Conservation (phyloP, 2,329 filamentous ascomycete genomes). For the Talaromyces sp. region DNA sequence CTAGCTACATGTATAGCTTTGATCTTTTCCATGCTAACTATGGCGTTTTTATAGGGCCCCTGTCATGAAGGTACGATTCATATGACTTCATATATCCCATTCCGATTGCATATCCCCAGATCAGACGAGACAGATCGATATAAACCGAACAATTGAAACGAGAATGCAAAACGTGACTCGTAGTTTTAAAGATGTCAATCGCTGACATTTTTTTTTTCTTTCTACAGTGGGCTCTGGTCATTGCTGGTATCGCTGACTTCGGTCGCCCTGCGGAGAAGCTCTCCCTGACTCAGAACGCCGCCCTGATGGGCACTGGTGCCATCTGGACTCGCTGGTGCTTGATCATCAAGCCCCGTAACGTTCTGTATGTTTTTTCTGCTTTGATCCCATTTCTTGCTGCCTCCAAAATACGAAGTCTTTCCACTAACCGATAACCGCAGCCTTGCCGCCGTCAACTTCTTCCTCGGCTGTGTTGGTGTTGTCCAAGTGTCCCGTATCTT, state of each 20-base stretch:
- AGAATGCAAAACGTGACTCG: neutral
- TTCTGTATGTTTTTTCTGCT: slow-evolving; percentile 65
- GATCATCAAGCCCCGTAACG: slow-evolving; percentile 91
- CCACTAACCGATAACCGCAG: slow-evolving; percentile 45
- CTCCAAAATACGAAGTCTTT: neutral
- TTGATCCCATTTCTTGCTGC: neutral
- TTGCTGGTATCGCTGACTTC: slow-evolving; percentile 91
- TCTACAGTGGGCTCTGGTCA: slow-evolving; percentile 80
- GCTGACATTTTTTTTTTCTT: slow-evolving; percentile 6
- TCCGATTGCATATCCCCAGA: neutral
- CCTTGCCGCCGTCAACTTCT: slow-evolving; percentile 96
- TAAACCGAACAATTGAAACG: neutral
- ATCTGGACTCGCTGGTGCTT: slow-evolving; percentile 99
- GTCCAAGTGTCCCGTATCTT: slow-evolving; percentile 80
- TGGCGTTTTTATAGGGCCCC: slow-evolving; percentile 67
- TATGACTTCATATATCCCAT: slow-evolving; percentile 4
- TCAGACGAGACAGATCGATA: neutral
- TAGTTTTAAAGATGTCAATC: neutral
- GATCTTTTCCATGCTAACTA: slow-evolving; percentile 14
- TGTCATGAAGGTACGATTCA: slow-evolving; percentile 73
- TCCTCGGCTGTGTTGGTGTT: slow-evolving; percentile 85
- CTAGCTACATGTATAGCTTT: neutral
- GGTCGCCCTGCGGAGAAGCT: slow-evolving; percentile 88
- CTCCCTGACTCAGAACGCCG: slow-evolving; percentile 87
- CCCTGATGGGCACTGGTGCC: slow-evolving; percentile 83